A percentile compares a stretch with the other conserved stretches of the same genome.
phyloP scores from a whole-genome alignment of 2,329 filamentous ascomycete genomes.

The Rhynchosporium graminicola region DNA sequence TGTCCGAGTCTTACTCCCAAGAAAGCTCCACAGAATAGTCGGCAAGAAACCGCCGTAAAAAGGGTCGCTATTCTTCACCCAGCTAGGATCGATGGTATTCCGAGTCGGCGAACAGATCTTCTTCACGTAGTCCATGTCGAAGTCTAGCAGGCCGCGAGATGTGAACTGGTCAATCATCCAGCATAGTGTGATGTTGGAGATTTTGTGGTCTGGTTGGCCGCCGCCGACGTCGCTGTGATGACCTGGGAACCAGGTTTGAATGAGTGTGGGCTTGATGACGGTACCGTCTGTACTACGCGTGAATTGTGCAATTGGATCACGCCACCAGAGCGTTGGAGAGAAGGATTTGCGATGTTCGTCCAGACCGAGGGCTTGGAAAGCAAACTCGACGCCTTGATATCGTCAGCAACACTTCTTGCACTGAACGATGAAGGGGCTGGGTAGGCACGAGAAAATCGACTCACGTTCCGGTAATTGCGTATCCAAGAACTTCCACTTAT shows the following conservation, averaged over 20 bases:
- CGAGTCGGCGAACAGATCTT: background rate
- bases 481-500: slow-evolving; percentile 10
- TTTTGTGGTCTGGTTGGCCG: slow-evolving; percentile 2
- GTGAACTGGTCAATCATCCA: slow-evolving; percentile 12
- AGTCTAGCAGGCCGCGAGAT: background rate
- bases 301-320: slow-evolving; percentile 2
- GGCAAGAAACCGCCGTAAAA: slow-evolving; percentile 4
- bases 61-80: background rate
- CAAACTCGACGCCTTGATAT: slow-evolving; percentile 44
- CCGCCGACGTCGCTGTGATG: slow-evolving; percentile 28
- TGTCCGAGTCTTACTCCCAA: slow-evolving; percentile 1
- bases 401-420: background rate
- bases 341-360: slow-evolving; percentile 47
- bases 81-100: slow-evolving; percentile 5
- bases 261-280: slow-evolving; percentile 5
- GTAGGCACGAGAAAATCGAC: background rate
- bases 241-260: slow-evolving; percentile 33
- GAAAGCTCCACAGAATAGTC: slow-evolving; percentile 4
- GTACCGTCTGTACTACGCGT: slow-evolving; percentile 1
- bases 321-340: slow-evolving; percentile 41
- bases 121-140: slow-evolving; percentile 12
- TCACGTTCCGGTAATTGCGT: slow-evolving; percentile 3
- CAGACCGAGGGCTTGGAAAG: slow-evolving; percentile 51
- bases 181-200: slow-evolving; percentile 4
- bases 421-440: background rate